These are phyloP conservation scores for Passalora sequoiae DNA, from an alignment of 2,329 filamentous ascomycete species.

Conservation along the genomic window DNA sequence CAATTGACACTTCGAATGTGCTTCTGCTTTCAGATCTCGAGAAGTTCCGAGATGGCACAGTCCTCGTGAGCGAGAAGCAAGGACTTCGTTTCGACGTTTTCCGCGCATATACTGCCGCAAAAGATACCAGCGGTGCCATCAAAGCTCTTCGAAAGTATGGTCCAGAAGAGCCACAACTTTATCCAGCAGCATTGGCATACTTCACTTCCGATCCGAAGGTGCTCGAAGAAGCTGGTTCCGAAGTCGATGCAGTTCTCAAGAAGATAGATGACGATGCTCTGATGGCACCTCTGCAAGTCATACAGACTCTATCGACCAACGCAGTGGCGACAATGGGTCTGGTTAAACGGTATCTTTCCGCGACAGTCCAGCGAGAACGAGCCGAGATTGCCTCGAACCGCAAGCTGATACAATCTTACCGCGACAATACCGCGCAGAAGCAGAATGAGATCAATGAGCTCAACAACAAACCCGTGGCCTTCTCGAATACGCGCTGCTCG, in stretches of 20 bases:
- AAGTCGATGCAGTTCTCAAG: conserved; percentile 71
- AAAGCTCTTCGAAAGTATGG: conserved; percentile 89
- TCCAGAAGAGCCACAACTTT: conserved; percentile 81
- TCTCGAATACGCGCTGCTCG: conserved; percentile 83
- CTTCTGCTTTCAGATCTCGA: conserved; percentile 87
- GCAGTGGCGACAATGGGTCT: conserved; percentile 94
- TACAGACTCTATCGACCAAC: conserved; percentile 77
- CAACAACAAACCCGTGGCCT: conserved; percentile 73
- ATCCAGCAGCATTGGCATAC: conserved; percentile 86
- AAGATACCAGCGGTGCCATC: conserved; percentile 86
- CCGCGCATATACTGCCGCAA: conserved; percentile 86
- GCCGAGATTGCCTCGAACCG: conserved; percentile 78
- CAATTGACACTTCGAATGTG: conserved; percentile 92
- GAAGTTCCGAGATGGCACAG: conserved; percentile 82
- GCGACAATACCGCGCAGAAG: conserved; percentile 74
- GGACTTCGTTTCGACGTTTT: conserved; percentile 93
- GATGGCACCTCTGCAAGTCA: conserved; percentile 93
- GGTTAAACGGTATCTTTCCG: conserved; percentile 85
- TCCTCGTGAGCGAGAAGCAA: conserved; percentile 88
- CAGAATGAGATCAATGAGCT: conserved; percentile 73
- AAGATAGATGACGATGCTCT: conserved; percentile 87
- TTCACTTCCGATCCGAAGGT: conserved; percentile 80
- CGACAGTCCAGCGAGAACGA: conserved; percentile 82
- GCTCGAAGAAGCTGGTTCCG: conserved; percentile 73
- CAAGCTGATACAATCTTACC: conserved; percentile 75